Percentiles rank a stretch among this genome's conserved stretches.
Conservation (phyloP, 2,329 filamentous ascomycete species). For the Cordyceps cicadae region DNA sequence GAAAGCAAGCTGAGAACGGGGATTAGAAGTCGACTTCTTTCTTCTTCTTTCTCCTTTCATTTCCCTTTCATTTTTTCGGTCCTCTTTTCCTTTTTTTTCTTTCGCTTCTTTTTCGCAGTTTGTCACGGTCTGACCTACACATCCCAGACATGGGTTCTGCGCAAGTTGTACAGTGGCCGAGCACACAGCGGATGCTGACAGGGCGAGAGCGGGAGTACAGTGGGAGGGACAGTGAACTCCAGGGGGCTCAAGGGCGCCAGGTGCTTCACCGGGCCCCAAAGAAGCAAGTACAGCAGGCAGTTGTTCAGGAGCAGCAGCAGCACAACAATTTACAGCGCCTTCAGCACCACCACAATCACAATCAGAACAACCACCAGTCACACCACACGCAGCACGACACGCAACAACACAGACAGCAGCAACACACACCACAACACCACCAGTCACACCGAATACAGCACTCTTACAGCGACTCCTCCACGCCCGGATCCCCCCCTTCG, state of each 20-base stretch:
- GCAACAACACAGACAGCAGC: too few species aligned
- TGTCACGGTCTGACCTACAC: not conserved
- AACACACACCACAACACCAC: not conserved
- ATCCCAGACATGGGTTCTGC: constrained; percentile 3
- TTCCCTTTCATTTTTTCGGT: not conserved
- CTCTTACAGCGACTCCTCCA: not conserved
- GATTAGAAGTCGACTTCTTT: not conserved
- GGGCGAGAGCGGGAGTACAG: constrained; percentile 2
- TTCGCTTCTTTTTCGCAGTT: not conserved
- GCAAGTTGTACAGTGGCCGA: constrained; percentile 9
- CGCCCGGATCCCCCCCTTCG: not conserved
- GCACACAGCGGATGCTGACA: not conserved
- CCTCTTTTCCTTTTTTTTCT: not conserved
- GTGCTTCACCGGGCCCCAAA: not conserved
- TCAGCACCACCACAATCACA: too few species aligned
- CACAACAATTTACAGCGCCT: not conserved
- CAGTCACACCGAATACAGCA: not conserved
- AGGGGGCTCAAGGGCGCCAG: too few species aligned
- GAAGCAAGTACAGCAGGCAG: not conserved
- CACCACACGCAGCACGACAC: not conserved
- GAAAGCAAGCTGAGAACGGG: not conserved
- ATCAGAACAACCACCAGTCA: not conserved
- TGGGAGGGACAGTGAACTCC: not conserved
- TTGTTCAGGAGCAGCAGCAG: not conserved
- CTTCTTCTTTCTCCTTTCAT: not conserved